Percentiles rank a stretch among this genome's conserved stretches.
These are phyloP conservation scores for Fusarium gaditjirri DNA, from an alignment of 2,329 filamentous ascomycete genomes.

Conservation along the genomic window DNA sequence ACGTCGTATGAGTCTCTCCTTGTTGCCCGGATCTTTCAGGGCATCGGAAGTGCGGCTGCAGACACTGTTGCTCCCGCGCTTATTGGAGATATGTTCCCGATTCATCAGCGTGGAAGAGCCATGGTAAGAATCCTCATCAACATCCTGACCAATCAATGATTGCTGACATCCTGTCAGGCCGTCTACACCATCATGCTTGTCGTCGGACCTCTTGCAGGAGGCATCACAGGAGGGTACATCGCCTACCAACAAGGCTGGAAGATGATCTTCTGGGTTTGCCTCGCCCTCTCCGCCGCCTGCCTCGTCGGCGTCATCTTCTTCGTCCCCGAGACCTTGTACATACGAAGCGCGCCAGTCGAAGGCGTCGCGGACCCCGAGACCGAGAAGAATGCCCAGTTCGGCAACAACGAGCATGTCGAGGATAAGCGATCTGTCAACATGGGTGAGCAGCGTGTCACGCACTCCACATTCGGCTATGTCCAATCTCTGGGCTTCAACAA, in stretches of 20 bases:
- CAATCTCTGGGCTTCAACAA: slow-evolving; percentile 21
- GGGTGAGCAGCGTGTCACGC: neutral
- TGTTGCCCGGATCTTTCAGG: slow-evolving; percentile 48
- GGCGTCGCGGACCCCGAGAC: neutral
- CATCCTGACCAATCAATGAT: rapidly evolving
- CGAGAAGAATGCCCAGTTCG: slow-evolving; percentile 10
- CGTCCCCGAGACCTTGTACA: slow-evolving; percentile 50
- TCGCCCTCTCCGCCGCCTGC: slow-evolving; percentile 41
- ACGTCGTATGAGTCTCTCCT: slow-evolving; percentile 42
- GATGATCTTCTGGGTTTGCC: slow-evolving; percentile 48
- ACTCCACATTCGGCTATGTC: slow-evolving; percentile 6
- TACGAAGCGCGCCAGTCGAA: slow-evolving; percentile 19
- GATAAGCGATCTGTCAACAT: neutral
- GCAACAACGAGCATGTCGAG: slow-evolving; percentile 16
- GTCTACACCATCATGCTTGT: slow-evolving; percentile 49
- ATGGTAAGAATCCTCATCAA: slow-evolving; percentile 33
- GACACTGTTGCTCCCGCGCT: slow-evolving; percentile 50
- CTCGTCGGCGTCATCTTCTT: slow-evolving; percentile 46
- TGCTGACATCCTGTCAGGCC: slow-evolving; percentile 17
- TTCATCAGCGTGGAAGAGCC: slow-evolving; percentile 49
- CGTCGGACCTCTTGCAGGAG: slow-evolving; percentile 48
- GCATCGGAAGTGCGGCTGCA: slow-evolving; percentile 47
- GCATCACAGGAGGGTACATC: slow-evolving; percentile 52
- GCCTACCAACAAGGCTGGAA: slow-evolving; percentile 47
- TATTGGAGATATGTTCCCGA: slow-evolving; percentile 51